Evolutionary conservation across 495 filamentous ascomycete genomes (phyloP).

Genomic region (Aspergillus bertholletiae): DNA sequence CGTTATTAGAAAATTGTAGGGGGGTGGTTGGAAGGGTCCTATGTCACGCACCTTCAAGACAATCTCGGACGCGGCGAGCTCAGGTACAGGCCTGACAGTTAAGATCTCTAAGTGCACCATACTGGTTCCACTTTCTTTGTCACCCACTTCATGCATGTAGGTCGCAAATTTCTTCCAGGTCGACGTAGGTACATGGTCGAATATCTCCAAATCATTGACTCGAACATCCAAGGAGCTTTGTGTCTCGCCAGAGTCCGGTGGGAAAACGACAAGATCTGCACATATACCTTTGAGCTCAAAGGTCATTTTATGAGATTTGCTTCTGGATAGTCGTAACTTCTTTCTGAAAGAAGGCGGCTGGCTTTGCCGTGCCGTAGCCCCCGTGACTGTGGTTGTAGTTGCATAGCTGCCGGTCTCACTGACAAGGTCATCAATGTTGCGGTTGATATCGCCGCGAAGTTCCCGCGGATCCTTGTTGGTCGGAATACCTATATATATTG

Average conservation of each 20-base stretch:
- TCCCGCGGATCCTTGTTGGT: slow-evolving; percentile 79
- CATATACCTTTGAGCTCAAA: slow-evolving; percentile 89
- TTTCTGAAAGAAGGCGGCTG: slow-evolving; percentile 46
- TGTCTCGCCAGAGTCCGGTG: slow-evolving; percentile 71
- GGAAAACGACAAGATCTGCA: slow-evolving; percentile 80
- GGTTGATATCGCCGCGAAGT: slow-evolving; percentile 78
- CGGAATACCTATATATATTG: slow-evolving; percentile 94
- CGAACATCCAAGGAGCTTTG: slow-evolving; percentile 82
- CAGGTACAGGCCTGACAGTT: slow-evolving; percentile 79
- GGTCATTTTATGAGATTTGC: slow-evolving; percentile 90
- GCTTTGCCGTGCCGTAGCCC: slow-evolving; percentile 51
- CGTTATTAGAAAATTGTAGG: not conserved
- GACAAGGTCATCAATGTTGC: slow-evolving; percentile 76
- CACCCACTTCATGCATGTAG: slow-evolving; percentile 82
- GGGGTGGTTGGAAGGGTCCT: not conserved
- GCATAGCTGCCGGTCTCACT: slow-evolving; percentile 89
- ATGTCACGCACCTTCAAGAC: slow-evolving; percentile 64
- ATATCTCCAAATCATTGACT: slow-evolving; percentile 80
- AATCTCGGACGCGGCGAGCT: slow-evolving; percentile 84
- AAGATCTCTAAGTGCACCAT: slow-evolving; percentile 89
- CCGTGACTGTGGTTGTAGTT: slow-evolving; percentile 61
- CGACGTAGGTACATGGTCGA: slow-evolving; percentile 90
- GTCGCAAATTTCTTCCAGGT: slow-evolving; percentile 99
- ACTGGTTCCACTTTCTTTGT: slow-evolving; percentile 75
- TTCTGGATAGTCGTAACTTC: slow-evolving; percentile 72